phyloP scores from a whole-genome alignment of 768 basidiomycete genomes.

The Dacryopinax spathularia region DNA sequence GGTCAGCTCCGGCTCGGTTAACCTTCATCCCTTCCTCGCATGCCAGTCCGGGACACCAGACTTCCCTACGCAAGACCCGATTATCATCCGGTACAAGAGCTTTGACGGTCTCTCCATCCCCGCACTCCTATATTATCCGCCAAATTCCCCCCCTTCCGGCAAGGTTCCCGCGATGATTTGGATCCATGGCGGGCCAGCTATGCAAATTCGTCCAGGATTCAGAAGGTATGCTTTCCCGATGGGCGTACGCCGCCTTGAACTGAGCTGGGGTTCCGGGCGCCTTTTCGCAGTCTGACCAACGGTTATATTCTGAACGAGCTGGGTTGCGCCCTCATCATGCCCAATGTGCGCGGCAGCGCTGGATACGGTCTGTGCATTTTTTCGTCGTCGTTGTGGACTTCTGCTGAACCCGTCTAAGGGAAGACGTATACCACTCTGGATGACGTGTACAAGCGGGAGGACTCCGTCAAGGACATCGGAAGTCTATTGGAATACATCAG shows the following conservation, averaged over 20 bases:
- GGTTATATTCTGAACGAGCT: constrained; percentile 32
- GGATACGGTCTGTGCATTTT: constrained; percentile 23
- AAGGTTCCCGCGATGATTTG: constrained; percentile 23
- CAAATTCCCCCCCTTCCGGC: constrained; percentile 13
- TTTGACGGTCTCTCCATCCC: constrained; percentile 31
- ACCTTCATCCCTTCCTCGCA: neutral
- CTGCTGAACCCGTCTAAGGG: constrained; percentile 6
- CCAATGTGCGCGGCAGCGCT: constrained; percentile 32
- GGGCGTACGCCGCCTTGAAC: too few relatives aligned
- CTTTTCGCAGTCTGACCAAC: constrained; percentile 20
- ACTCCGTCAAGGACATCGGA: constrained; percentile 31
- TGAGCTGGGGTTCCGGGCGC: neutral
- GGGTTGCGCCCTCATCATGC: constrained; percentile 30
- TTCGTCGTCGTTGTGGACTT: neutral
- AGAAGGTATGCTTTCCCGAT: constrained; percentile 18
- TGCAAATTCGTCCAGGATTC: constrained; percentile 15
- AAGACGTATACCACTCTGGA: constrained; percentile 28
- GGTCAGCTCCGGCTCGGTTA: neutral
- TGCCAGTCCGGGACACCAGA: constrained; percentile 19
- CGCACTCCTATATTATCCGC: constrained; percentile 32
- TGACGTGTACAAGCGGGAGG: constrained; percentile 32
- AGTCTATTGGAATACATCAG: constrained; percentile 26
- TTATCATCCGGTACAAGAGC: constrained; percentile 28
- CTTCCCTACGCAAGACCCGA: constrained; percentile 22
- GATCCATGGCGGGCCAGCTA: constrained; percentile 31